These are phyloP conservation scores for Alternaria viburni DNA, from an alignment of 2,329 filamentous ascomycete species.

Conservation along the genomic window DNA sequence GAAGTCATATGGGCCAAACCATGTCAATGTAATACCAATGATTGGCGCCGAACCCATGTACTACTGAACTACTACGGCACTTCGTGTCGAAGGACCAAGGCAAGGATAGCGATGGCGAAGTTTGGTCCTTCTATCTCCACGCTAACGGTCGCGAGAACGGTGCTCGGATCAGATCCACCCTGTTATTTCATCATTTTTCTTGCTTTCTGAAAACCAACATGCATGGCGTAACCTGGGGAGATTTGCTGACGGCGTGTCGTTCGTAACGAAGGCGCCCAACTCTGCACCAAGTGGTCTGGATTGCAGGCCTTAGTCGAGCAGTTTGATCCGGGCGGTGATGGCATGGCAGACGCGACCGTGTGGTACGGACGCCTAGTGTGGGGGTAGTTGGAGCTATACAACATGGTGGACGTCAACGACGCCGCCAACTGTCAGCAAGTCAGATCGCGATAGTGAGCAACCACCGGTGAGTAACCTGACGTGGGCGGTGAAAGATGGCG, in stretches of 20 bases:
- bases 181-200: not conserved
- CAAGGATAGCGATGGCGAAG: not conserved
- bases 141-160: not conserved
- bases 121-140: slow-evolving; percentile 9
- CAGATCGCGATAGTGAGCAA: slow-evolving; percentile 4
- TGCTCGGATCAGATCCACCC: not conserved
- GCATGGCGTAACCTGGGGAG: not conserved
- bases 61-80: not conserved
- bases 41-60: not conserved
- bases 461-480: slow-evolving; percentile 5
- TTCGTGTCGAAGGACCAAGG: not conserved
- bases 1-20: not conserved
- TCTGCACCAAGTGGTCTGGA: not conserved
- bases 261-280: not conserved
- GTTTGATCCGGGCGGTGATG: not conserved
- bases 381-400: slow-evolving; percentile 1
- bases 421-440: slow-evolving; percentile 4
- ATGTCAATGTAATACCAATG: slow-evolving; percentile 3
- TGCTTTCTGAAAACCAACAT: not conserved
- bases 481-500: slow-evolving; percentile 10
- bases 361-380: slow-evolving; percentile 6
- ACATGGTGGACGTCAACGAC: not conserved
- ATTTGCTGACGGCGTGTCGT: not conserved
- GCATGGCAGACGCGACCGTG: slow-evolving; percentile 3
- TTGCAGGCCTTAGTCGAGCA: not conserved